These are phyloP conservation scores for Ophiognomonia clavigignenti-juglandacearum DNA, from an alignment of 2,329 filamentous ascomycete species.

Conservation along the genomic window DNA sequence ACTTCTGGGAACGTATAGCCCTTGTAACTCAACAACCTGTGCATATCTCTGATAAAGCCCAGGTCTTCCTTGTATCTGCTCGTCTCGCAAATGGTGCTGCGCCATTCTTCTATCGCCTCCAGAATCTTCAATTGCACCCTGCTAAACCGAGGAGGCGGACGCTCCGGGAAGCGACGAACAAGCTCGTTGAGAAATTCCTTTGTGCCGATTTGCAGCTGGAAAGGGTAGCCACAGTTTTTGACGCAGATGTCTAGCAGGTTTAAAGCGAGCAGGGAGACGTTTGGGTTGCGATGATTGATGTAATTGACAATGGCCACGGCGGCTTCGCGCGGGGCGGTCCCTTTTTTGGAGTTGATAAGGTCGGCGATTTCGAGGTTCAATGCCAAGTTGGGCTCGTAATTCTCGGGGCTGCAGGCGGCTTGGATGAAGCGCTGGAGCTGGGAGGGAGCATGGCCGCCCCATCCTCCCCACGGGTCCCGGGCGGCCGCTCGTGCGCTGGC, in stretches of 20 bases:
- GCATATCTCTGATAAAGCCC: conserved; percentile 97
- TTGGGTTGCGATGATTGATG: conserved; percentile 95
- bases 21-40: conserved; percentile 90
- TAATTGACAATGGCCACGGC: conserved; percentile 89
- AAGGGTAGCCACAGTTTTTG: conserved; percentile 99
- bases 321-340: conserved; percentile 89
- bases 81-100: conserved; percentile 95
- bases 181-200: conserved; percentile 99
- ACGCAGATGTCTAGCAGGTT: conserved; percentile 96
- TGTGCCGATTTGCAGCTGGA: conserved; percentile 96
- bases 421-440: conserved; percentile 94
- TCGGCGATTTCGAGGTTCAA: conserved; percentile 95
- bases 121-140: conserved; percentile 89
- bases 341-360: conserved; percentile 96
- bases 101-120: conserved; percentile 97
- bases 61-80: conserved; percentile 96
- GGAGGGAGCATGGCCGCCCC: conserved; percentile 67
- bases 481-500: conserved; percentile 92
- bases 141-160: conserved; percentile 79
- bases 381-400: conserved; percentile 96
- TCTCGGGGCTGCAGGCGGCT: conserved; percentile 92
- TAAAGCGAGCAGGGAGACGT: conserved; percentile 85
- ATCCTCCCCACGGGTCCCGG: conserved; percentile 86
- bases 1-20: conserved; percentile 95
- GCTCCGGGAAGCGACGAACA: conserved; percentile 90